Evolutionary conservation across 805 yeast genomes (phyloP), one percentile per base, ranked within the genome.

Genomic region (Sungouiozyma ichnusensis): DNA sequence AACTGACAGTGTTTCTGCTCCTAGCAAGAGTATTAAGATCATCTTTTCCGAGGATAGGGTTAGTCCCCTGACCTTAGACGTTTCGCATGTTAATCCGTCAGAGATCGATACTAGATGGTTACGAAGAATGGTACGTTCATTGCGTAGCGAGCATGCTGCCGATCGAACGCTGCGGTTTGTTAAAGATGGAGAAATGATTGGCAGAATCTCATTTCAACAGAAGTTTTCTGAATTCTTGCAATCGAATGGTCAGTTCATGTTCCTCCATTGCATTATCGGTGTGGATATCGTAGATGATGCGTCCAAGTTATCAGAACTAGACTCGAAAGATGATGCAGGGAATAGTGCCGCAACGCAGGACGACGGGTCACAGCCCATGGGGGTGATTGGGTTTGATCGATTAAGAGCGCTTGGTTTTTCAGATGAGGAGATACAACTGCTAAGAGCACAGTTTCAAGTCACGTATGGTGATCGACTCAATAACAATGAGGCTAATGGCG

Each of bases 361-460:
- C n/a, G 54, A 48, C 20, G 52, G 50, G 2, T 44, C 52, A n/a
- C 66, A 67, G 36, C n/a, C n/a, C n/a, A 58, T 65, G 44, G 78
- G 76, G 31, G 87, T 85, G 13, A 73, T 79, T 14, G 96, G 97
- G 2, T 85, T 88, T 58, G 96, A 88, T 59, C 64, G 96, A 35
- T 66, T 88, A 40, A 68, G 87, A 15, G 76, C 78, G 27, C 88
- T 87, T 36, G 97, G 97, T 7, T 85, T 88, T 55, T 72, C 84
- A 3, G 84, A 76, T 27, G 81, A 76, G 45, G 97, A 88, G 51
- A 76, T 88, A 20, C 68, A 68, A 35, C 79, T 79, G 43, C 61
- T 88, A 45, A 69, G 96, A 45, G 65, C 73, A 40, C 96, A 87
- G 58, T 87, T 88, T 55, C 72, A 76, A 44, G 69, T 71, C 44